Evolutionary conservation across 2,329 filamentous ascomycete genomes (phyloP).

Genomic region (Colletotrichum sp.): DNA sequence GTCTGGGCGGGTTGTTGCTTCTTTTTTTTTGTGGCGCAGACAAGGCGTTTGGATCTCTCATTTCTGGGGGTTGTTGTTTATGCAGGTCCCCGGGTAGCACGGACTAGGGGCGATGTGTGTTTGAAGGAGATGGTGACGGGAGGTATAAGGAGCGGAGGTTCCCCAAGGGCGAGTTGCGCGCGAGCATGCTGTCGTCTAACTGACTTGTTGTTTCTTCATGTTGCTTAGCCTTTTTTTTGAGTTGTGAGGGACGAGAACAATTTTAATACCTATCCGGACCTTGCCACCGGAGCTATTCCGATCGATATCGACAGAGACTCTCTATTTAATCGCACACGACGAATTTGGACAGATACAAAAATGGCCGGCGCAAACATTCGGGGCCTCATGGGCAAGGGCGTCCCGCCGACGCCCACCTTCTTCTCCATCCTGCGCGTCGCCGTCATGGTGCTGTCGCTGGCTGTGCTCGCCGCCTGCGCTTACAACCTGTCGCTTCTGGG

Average conservation of each 20-base stretch:
- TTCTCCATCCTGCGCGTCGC: slow-evolving; percentile 41
- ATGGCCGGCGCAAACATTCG: slow-evolving; percentile 6
- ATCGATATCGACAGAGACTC: neutral
- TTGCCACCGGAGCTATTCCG: neutral
- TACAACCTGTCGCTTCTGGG: slow-evolving; percentile 43
- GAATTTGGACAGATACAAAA: neutral
- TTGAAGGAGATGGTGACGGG: neutral
- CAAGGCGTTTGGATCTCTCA: neutral
- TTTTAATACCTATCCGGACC: neutral
- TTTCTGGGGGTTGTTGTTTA: neutral
- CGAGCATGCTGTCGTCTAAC: neutral
- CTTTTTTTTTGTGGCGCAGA: neutral
- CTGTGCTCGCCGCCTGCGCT: slow-evolving; percentile 43
- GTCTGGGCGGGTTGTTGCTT: neutral
- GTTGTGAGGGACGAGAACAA: neutral
- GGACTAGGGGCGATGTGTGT: neutral
- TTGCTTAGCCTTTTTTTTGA: neutral
- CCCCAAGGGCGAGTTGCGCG: neutral
- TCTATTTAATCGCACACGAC: neutral
- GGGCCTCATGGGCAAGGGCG: slow-evolving; percentile 41
- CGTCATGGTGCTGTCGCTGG: slow-evolving; percentile 43
- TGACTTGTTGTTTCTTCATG: neutral
- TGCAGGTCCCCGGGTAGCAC: neutral
- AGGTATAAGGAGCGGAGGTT: neutral
- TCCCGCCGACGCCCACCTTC: slow-evolving; percentile 39